Evolutionary conservation across 2,329 filamentous ascomycete species (phyloP).

Genomic region (Elsinoe fawcettii): DNA sequence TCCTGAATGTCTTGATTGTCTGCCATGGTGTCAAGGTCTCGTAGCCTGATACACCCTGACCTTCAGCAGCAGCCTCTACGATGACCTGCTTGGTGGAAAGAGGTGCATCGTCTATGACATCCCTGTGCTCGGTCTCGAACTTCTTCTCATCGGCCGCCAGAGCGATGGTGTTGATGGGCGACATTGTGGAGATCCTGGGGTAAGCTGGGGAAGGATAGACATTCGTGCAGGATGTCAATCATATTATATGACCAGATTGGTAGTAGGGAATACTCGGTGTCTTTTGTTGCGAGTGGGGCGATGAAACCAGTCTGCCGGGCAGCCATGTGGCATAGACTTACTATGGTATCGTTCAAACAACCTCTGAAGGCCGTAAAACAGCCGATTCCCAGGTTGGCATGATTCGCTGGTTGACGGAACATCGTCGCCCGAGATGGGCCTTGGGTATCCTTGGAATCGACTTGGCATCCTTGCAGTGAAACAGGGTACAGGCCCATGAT

Average conservation of each 20-base stretch:
- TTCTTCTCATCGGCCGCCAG: not conserved
- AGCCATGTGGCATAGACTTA: not conserved
- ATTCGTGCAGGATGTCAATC: not conserved
- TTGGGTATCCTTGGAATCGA: not conserved
- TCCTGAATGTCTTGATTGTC: not conserved
- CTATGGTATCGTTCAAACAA: not conserved
- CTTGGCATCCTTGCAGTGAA: not conserved
- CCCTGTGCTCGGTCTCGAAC: not conserved
- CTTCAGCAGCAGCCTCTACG: not conserved
- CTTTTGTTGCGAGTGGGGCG: not conserved
- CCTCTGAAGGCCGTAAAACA: not conserved
- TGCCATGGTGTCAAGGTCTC: not conserved
- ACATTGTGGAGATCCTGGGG: not conserved
- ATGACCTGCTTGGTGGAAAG: not conserved
- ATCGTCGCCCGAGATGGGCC: not conserved
- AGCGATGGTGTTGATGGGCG: not conserved
- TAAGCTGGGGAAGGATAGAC: not conserved
- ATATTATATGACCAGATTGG: not conserved
- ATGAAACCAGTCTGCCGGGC: not conserved
- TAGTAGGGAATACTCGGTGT: not conserved
- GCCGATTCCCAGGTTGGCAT: not conserved
- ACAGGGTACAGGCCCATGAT: not conserved
- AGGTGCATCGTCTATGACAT: not conserved
- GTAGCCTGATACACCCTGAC: constrained; percentile 1
- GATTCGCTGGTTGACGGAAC: not conserved